Evolutionary conservation across 805 yeast genomes (phyloP), one percentile per base, ranked within the genome.

Genomic region (Ogataea pilisensis): DNA sequence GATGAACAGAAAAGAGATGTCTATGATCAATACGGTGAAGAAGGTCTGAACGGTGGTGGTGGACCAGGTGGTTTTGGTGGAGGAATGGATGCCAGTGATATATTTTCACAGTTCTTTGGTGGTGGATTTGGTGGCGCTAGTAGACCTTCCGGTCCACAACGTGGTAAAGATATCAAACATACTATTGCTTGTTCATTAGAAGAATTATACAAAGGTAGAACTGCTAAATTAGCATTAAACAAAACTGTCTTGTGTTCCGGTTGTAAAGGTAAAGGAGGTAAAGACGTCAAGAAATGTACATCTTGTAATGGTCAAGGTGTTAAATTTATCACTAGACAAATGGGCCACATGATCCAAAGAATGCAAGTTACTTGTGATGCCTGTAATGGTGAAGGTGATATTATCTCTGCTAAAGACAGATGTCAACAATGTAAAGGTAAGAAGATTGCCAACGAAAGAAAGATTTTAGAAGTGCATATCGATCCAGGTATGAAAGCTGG

Each of bases 321-420:
- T 65, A 86, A 79, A 67, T 83, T 91, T 51, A 84, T 89, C 52
- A 87, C 96, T 39, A 85, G 95, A 73, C 98, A 93, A 70, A 90
- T 93, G 96, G 99, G 99, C 55, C 96, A 96, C 52, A 88, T 93
- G 90, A 85, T 93, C 59, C 99, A 93, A 73, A 85, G 96, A 75
- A 86, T 86, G 80, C 98, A 93, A 72, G 80, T 95, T 34, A 81
- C 80, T 40, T 93, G 99, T 84, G 91, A 85, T 54, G 82, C 68
- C 44, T 93, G 99, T 80, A 69, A 79, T 51, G 99, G 98, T 62
- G 74, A 83, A 45, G 99, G 99, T 64, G 91, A 85, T 65, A 84
- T 83, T 50, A 77, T 89, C 60, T 80, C 84, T 63, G 75, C 90
- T 39, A 84, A 84, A 70, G 96, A 88, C 69, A 78, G 89, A 59